Percentiles rank a stretch among this genome's conserved stretches.
These are phyloP conservation scores for Fusarium anguioides DNA, from an alignment of 2,329 filamentous ascomycete genomes.

Conservation along the genomic window DNA sequence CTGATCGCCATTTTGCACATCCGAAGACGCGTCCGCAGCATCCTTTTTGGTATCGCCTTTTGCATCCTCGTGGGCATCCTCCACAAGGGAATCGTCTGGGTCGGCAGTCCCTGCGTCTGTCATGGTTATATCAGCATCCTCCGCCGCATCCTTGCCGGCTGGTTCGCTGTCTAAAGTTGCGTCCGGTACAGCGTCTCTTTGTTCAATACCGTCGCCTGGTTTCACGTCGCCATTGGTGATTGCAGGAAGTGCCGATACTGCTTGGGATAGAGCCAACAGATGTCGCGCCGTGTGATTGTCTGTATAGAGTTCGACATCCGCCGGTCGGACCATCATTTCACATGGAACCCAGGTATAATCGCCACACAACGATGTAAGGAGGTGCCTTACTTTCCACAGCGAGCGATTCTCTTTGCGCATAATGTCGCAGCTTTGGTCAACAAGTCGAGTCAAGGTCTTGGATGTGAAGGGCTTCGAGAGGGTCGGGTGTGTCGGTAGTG, in stretches of 20 bases:
- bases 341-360: constrained; percentile 77
- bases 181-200: constrained; percentile 5
- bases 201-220: constrained; percentile 23
- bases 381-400: constrained; percentile 78
- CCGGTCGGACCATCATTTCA: constrained; percentile 65
- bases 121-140: constrained; percentile 49
- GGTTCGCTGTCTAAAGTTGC: constrained; percentile 7
- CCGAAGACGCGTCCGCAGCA: background rate
- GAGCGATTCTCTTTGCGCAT: constrained; percentile 80
- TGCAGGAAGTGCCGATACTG: constrained; percentile 21
- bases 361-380: constrained; percentile 78
- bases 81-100: constrained; percentile 34
- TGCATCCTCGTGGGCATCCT: constrained; percentile 16
- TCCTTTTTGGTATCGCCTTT: constrained; percentile 19
- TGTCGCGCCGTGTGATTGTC: constrained; percentile 58
- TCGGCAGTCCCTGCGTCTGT: constrained; percentile 41
- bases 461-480: constrained; percentile 80
- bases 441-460: constrained; percentile 76
- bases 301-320: constrained; percentile 67
- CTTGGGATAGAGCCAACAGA: constrained; percentile 48
- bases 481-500: constrained; percentile 78
- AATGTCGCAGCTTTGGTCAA: constrained; percentile 74
- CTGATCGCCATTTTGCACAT: constrained; percentile 24
- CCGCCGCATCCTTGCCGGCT: constrained; percentile 23
- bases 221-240: constrained; percentile 42